phyloP scores from a whole-genome alignment of 2,329 filamentous ascomycete species.

The Hymenoscyphus repandus region DNA sequence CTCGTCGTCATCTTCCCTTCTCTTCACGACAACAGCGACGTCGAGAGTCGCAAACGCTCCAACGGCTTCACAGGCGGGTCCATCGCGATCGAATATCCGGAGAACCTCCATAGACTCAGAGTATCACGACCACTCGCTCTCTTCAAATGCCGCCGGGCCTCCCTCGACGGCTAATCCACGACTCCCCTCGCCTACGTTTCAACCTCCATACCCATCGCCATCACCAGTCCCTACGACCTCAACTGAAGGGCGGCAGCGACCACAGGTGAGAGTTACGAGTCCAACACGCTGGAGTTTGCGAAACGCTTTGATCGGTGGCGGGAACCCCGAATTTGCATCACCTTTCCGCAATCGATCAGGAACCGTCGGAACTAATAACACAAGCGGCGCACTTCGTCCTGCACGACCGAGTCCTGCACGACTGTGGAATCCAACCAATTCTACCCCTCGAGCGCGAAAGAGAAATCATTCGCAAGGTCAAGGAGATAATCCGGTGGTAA shows the following conservation, averaged over 20 bases:
- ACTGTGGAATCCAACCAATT: constrained; percentile 57
- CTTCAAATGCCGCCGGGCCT: constrained; percentile 15
- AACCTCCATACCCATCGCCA: constrained; percentile 27
- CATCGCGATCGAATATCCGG: constrained; percentile 14
- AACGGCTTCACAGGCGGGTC: constrained; percentile 28
- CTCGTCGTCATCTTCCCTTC: neutral
- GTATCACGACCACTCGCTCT: constrained; percentile 3
- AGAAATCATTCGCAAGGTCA: constrained; percentile 15
- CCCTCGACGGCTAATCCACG: constrained; percentile 20
- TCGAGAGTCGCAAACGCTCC: constrained; percentile 19
- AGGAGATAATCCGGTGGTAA: constrained; percentile 13
- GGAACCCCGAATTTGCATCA: constrained; percentile 20
- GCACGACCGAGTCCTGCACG: constrained; percentile 33
- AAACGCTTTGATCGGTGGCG: constrained; percentile 26
- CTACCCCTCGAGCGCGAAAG: constrained; percentile 41
- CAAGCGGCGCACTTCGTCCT: constrained; percentile 18
- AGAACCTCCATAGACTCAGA: constrained; percentile 17
- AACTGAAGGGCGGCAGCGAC: constrained; percentile 16
- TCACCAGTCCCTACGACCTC: constrained; percentile 12
- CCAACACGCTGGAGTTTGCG: constrained; percentile 31
- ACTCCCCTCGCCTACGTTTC: constrained; percentile 27
- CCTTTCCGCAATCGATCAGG: constrained; percentile 25
- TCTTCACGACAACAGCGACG: constrained; percentile 1
- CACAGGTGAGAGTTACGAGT: constrained; percentile 41
- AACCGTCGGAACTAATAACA: constrained; percentile 21